A percentile compares a stretch with the other conserved stretches of the same genome.
Evolutionary conservation across 208 protist species (phyloP).

Genomic region (Acanthamoeba sp.): DNA sequence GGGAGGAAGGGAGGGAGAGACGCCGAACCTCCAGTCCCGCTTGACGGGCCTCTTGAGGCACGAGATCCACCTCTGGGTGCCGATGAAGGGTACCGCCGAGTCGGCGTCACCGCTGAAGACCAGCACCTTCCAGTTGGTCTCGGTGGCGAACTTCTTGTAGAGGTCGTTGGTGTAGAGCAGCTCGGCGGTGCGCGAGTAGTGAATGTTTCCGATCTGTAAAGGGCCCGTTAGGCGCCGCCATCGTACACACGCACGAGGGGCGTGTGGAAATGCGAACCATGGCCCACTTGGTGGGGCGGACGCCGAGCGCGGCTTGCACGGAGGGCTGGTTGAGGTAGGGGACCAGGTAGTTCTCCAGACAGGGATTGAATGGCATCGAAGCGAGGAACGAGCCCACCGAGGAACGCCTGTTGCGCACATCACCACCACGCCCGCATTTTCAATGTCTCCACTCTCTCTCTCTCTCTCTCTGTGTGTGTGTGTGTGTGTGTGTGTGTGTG

Average conservation of each 20-base stretch:
- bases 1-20: background rate
- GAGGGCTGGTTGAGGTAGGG: slow-evolving; percentile 20
- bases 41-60: slow-evolving; percentile 63
- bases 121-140: slow-evolving; percentile 42
- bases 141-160: slow-evolving; percentile 7
- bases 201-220: background rate
- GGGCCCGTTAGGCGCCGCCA: too few relatives aligned
- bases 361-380: background rate
- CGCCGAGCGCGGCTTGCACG: slow-evolving; percentile 12
- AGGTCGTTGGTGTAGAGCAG: slow-evolving; percentile 8
- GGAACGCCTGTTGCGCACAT: background rate
- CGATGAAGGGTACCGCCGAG: slow-evolving; percentile 48
- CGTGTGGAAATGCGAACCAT: background rate
- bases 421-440: too few relatives aligned
- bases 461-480: too few relatives aligned
- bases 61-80: slow-evolving; percentile 59
- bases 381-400: background rate
- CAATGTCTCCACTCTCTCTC: background rate
- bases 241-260: background rate
- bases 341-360: slow-evolving; percentile 5
- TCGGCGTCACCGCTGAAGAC: slow-evolving; percentile 74
- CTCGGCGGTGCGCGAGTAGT: slow-evolving; percentile 1
- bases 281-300: background rate
- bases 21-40: slow-evolving; percentile 15
- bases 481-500: too few relatives aligned